These are phyloP conservation scores for Phaffia tasmanica DNA, from an alignment of 768 basidiomycete genomes.

Conservation along the genomic window DNA sequence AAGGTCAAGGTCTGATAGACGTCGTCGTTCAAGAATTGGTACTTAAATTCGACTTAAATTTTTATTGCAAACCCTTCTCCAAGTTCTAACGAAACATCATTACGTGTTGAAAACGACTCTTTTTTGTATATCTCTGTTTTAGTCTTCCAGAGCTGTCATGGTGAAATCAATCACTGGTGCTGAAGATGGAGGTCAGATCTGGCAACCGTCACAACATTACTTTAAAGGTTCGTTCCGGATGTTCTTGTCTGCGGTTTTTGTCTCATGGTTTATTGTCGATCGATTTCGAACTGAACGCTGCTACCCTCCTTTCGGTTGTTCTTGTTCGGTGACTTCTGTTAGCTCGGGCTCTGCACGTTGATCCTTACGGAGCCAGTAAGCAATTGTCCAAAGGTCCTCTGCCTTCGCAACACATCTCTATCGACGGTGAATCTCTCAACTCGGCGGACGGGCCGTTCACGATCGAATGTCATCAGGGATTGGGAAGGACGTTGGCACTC, in stretches of 20 bases:
- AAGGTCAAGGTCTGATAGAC: conserved; percentile 36
- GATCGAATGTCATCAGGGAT: background rate
- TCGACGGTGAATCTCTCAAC: conserved; percentile 14
- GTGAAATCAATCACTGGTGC: conserved; percentile 6
- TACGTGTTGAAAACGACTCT: background rate
- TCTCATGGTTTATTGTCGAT: background rate
- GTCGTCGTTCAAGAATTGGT: conserved; percentile 33
- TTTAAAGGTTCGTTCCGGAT: conserved; percentile 1
- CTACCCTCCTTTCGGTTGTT: no score
- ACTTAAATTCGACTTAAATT: background rate
- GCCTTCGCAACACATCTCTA: conserved; percentile 4
- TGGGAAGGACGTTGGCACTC: conserved; percentile 11
- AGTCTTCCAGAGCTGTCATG: background rate
- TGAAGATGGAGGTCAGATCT: background rate
- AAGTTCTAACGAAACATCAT: no score
- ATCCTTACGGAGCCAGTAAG: background rate
- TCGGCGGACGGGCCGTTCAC: conserved; percentile 9
- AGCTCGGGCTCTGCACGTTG: conserved; percentile 11
- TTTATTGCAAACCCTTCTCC: no score
- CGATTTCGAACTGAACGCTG: no score
- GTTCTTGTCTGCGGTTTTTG: background rate
- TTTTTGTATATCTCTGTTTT: background rate
- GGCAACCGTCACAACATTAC: conserved; percentile 3
- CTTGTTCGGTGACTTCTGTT: no score
- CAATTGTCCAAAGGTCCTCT: background rate